phyloP scores from a whole-genome alignment of 73 alveolate species.

The Paramecium octaurelia region DNA sequence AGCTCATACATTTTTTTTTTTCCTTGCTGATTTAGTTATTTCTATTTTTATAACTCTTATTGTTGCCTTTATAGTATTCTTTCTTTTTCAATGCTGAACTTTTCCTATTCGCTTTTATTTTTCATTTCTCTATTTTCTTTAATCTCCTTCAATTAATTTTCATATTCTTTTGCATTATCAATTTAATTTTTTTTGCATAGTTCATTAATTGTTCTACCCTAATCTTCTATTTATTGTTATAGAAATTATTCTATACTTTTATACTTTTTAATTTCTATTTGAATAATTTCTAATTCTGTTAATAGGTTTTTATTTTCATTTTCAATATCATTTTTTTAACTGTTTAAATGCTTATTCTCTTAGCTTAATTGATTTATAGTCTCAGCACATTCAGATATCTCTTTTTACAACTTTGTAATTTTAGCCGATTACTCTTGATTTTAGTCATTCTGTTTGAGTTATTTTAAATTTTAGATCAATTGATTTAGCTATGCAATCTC shows the following conservation, averaged over 20 bases:
- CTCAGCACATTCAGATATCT: no score
- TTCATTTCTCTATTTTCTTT: neutral
- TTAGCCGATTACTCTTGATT: neutral
- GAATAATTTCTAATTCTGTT: neutral
- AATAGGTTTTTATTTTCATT: neutral
- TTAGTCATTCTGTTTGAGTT: neutral
- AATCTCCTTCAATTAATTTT: neutral
- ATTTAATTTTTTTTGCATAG: neutral
- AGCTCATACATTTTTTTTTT: neutral
- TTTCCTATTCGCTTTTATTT: neutral
- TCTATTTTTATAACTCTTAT: neutral
- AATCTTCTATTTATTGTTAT: no score
- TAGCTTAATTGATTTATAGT: no score
- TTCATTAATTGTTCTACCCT: no score
- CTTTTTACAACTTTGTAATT: neutral
- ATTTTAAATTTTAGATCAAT: neutral
- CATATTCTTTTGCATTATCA: neutral
- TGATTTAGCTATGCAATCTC: neutral
- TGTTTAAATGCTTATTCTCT: neutral
- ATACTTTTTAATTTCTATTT: neutral
- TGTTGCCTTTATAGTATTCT: neutral
- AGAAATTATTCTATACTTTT: no score
- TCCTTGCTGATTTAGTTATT: neutral
- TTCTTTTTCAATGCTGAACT: neutral
- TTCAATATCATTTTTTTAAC: neutral